Percentiles rank a stretch among this genome's conserved stretches.
phyloP scores from a whole-genome alignment of 192 early-diverging fungal genomes.

The Mortierella claussenii region DNA sequence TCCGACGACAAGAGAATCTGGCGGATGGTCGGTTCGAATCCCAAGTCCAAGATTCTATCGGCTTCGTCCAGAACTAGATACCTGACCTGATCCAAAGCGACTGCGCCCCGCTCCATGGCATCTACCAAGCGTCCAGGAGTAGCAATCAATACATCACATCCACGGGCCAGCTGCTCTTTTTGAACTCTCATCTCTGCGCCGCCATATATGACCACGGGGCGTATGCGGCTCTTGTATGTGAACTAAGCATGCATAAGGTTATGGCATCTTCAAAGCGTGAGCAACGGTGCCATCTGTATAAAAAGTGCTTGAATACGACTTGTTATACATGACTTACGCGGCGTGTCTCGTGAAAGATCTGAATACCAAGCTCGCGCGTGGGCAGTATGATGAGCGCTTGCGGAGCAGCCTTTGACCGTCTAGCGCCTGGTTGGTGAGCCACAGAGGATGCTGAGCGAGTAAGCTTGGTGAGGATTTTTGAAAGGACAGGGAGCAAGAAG shows the following conservation, averaged over 20 bases:
- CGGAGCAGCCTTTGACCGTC: conserved; percentile 66
- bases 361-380: conserved; percentile 84
- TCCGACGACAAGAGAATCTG: conserved; percentile 80
- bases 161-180: conserved; percentile 82
- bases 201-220: conserved; percentile 81
- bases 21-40: conserved; percentile 94
- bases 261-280: too few species aligned
- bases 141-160: conserved; percentile 94
- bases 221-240: conserved; percentile 34
- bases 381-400: conserved; percentile 82
- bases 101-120: conserved; percentile 84
- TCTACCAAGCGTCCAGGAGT: conserved; percentile 95
- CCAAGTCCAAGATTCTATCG: conserved; percentile 96
- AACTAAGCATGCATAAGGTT: too few species aligned
- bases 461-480: conserved; percentile 67
- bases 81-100: conserved; percentile 79
- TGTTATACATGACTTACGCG: conserved; percentile 53
- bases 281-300: too few species aligned
- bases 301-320: too few species aligned
- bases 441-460: conserved; percentile 25
- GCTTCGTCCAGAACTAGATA: conserved; percentile 85
- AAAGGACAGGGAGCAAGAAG: conserved; percentile 82
- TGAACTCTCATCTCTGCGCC: conserved; percentile 88
- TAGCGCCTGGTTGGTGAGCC: conserved; percentile 39
- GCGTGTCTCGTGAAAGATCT: conserved; percentile 84